Evolutionary conservation across 2,329 filamentous ascomycete genomes (phyloP).

Genomic region (Furcasterigmium furcatum): DNA sequence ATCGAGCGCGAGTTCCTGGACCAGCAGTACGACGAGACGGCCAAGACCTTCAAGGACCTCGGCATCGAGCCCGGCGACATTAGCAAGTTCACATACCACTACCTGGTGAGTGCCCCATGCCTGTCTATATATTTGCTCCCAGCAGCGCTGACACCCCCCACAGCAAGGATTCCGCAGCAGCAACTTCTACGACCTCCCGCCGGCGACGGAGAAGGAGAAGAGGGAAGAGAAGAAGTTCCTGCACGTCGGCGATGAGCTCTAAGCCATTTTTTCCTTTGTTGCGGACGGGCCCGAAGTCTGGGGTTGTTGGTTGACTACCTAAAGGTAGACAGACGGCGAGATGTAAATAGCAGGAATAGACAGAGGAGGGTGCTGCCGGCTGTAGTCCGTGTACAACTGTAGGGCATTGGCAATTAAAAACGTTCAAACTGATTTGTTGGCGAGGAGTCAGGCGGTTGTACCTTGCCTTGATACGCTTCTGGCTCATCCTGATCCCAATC

Average conservation of each 20-base stretch:
- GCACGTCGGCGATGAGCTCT: constrained; percentile 88
- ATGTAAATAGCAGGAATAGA: constrained; percentile 15
- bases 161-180: constrained; percentile 89
- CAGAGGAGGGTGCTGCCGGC: background rate
- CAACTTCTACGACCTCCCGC: constrained; percentile 88
- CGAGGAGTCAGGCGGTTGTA: too few relatives aligned
- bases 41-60: constrained; percentile 94
- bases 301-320: constrained; percentile 11
- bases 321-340: constrained; percentile 12
- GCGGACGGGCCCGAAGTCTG: background rate
- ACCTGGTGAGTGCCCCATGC: constrained; percentile 68
- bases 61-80: constrained; percentile 87
- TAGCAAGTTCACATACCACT: constrained; percentile 85
- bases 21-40: constrained; percentile 82
- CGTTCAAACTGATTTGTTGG: too few relatives aligned
- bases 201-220: constrained; percentile 92
- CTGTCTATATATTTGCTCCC: background rate
- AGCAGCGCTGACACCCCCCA: background rate
- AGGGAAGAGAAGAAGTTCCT: constrained; percentile 94
- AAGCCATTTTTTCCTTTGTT: constrained; percentile 25
- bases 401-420: background rate
- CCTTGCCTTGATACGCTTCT: too few relatives aligned
- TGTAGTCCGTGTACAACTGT: background rate
- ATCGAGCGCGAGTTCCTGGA: constrained; percentile 91
- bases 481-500: too few relatives aligned